These are phyloP conservation scores for Salvia hispanica DNA, from an alignment of 257 asterid genomes.

Conservation along the genomic window DNA sequence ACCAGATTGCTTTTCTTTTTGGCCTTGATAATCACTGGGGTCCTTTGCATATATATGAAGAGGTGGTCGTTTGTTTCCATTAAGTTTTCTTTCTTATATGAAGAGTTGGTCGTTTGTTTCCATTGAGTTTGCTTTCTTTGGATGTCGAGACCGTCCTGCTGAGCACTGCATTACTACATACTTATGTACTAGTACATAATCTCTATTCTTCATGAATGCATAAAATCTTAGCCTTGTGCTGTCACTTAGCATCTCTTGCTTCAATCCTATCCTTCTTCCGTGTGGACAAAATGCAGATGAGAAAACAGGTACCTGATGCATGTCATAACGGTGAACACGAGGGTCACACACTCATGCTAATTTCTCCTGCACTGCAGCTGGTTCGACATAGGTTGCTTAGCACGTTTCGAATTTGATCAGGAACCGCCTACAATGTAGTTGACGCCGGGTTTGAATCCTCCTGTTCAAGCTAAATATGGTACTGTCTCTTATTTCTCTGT, in stretches of 20 bases:
- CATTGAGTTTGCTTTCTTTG: slow-evolving; percentile 8
- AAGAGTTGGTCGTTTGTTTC: slow-evolving; percentile 61
- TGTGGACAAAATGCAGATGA: slow-evolving; percentile 46
- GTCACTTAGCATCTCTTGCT: background rate
- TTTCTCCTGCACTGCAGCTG: slow-evolving; percentile 84
- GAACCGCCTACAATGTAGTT: slow-evolving; percentile 26
- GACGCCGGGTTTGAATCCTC: slow-evolving; percentile 12
- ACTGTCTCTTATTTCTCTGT: background rate
- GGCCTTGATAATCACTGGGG: slow-evolving; percentile 96
- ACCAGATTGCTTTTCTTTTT: slow-evolving; percentile 67
- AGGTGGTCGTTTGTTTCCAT: slow-evolving; percentile 58
- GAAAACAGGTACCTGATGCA: slow-evolving; percentile 54
- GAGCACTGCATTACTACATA: no score
- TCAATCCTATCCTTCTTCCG: background rate
- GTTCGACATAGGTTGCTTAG: slow-evolving; percentile 74
- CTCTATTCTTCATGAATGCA: no score
- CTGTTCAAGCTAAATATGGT: background rate
- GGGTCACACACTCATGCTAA: slow-evolving; percentile 71
- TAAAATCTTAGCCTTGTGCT: no score
- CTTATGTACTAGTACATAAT: no score
- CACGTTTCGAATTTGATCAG: slow-evolving; percentile 61
- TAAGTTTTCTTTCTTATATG: no score
- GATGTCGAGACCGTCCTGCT: background rate
- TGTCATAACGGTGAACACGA: slow-evolving; percentile 52
- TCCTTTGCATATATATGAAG: slow-evolving; percentile 72